Evolutionary conservation across 2,329 filamentous ascomycete genomes (phyloP).

Genomic region (Acephala macrosclerotiorum): DNA sequence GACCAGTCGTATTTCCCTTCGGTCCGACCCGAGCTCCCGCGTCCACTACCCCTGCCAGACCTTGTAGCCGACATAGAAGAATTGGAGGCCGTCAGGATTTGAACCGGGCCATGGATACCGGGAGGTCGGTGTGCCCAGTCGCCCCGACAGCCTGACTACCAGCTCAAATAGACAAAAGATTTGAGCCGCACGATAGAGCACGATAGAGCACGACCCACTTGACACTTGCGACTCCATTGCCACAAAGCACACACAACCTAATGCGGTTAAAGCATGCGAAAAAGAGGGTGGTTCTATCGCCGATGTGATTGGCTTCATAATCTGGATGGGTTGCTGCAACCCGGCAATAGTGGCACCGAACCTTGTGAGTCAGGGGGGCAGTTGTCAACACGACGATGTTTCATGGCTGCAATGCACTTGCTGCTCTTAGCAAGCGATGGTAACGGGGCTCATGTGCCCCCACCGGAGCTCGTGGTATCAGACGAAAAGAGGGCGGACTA

Average conservation of each 20-base stretch:
- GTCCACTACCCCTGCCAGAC: not conserved
- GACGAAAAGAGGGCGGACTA: not conserved
- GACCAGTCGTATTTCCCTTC: not conserved
- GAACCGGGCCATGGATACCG: not conserved
- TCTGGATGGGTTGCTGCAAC: not conserved
- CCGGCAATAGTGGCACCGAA: not conserved
- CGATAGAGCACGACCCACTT: no score
- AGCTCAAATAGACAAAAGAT: not conserved
- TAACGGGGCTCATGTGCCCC: no score
- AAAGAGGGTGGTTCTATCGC: not conserved
- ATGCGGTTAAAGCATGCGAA: not conserved
- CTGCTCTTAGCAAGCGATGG: no score
- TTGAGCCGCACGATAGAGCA: not conserved
- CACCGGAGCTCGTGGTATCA: no score
- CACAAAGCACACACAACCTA: not conserved
- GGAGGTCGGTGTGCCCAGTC: not conserved
- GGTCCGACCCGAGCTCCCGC: not conserved
- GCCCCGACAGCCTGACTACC: not conserved
- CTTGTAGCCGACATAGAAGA: not conserved
- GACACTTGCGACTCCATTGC: not conserved
- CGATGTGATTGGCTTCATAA: not conserved
- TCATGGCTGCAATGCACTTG: not conserved
- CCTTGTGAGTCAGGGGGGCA: no score
- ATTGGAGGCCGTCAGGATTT: not conserved
- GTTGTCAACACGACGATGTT: no score